Percentiles rank a stretch among this genome's conserved stretches.
Conservation (phyloP, 257 asterid genomes). For the Nicotiana benthamiana region DNA sequence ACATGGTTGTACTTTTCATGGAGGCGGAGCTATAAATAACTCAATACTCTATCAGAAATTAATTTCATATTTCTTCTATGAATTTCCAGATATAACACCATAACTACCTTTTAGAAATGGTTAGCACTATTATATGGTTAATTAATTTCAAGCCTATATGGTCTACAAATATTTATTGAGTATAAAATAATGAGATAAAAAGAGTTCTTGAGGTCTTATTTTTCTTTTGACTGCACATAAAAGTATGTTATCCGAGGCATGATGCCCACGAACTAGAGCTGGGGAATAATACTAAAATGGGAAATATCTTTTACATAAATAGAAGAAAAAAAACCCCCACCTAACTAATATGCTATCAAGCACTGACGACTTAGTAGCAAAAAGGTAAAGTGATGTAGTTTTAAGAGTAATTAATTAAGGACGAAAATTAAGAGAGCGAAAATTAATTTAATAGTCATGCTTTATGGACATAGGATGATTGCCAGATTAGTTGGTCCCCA, state of each 20-base stretch:
- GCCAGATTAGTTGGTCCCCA: slow-evolving; percentile 1
- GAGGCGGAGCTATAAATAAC: too few relatives aligned
- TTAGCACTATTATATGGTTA: not conserved
- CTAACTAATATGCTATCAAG: not conserved
- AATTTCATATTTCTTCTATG: not conserved
- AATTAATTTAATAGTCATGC: not conserved
- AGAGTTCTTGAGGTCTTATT: not conserved
- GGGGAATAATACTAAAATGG: not conserved
- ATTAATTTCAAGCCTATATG: not conserved
- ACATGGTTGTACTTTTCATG: too few relatives aligned
- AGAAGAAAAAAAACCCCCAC: not conserved
- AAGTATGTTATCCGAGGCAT: not conserved
- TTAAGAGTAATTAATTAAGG: not conserved
- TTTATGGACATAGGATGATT: not conserved
- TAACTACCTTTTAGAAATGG: not conserved
- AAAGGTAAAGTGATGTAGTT: not conserved
- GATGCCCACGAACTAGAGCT: not conserved
- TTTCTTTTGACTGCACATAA: not conserved
- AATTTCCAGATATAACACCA: not conserved
- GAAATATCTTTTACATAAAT: not conserved
- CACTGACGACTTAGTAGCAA: not conserved
- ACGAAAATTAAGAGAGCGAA: not conserved
- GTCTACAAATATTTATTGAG: not conserved
- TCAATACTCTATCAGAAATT: not conserved
- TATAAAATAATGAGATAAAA: not conserved